Evolutionary conservation across 495 filamentous ascomycete species (phyloP), one percentile per base, ranked within the genome.

Genomic region (Umbilicaria muhlenbergii): DNA sequence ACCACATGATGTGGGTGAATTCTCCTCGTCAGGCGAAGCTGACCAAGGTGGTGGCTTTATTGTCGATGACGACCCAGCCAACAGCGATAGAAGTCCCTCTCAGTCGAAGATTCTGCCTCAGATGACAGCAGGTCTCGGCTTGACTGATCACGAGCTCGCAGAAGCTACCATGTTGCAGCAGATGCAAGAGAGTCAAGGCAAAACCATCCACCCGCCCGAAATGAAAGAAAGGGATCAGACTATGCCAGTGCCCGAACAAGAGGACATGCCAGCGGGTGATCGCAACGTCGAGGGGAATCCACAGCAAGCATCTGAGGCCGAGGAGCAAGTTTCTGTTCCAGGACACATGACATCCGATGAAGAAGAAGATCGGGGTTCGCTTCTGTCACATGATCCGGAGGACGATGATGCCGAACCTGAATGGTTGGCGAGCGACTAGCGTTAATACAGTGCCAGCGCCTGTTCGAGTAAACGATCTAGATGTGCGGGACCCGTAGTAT

Each of bases 341-440:
- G 8, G 6, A 28, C 24, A 8, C 24, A 28, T 10, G 1, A 6
- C 4, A 6, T 28, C 24, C 24, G 61, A 63, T 17, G 61, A 55
- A 19, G 54, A 58, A 35, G 58, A 64, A 11, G 65, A 72, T 33
- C 60, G 60, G 21, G 63, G 60, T 0, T 69, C 66, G 15, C 46
- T 71, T 38, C 48, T 78, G 12, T 76, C 75, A 0, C 65, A 80
- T 41, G 77, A 81, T 46, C 77, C 77, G 0, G 77, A 80, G 11
- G 77, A 81, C 52, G 74, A 79, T 42, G 77, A 81, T 54, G 77
- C 76, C 1, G 73, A 80, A 38, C 75, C 77, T 12, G 75, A 79
- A 16, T 81, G 77, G 77, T 56, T 80, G 19, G 37, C 28, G 19
- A 28, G 24, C 24, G 24, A 28, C 8, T 28, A 28, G 8, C 0